Conservation (phyloP, 1,284 basidiomycete species). For the Austropuccinia psidii region DNA sequence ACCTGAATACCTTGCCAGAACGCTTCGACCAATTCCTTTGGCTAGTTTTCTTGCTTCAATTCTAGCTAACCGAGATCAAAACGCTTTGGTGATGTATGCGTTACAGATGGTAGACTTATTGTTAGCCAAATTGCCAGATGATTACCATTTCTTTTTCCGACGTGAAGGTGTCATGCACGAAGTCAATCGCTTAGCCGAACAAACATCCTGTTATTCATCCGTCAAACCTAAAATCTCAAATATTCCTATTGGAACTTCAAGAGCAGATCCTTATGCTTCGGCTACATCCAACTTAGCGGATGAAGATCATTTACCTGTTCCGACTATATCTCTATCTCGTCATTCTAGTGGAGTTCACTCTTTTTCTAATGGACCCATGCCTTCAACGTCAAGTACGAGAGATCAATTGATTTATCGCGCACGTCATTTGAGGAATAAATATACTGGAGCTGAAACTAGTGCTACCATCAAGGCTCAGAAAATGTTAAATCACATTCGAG, state of each 20-base stretch:
- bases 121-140: constrained; percentile 65
- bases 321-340: neutral
- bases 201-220: constrained; percentile 54
- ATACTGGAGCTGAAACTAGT: constrained; percentile 4
- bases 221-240: constrained; percentile 41
- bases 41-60: constrained; percentile 87
- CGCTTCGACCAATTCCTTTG: constrained; percentile 77
- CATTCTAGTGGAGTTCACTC: constrained; percentile 6
- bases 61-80: constrained; percentile 79
- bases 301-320: constrained; percentile 2
- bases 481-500: constrained; percentile 53
- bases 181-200: constrained; percentile 56
- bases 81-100: constrained; percentile 71
- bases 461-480: constrained; percentile 53
- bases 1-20: constrained; percentile 62
- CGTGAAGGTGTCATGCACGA: constrained; percentile 91
- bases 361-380: neutral
- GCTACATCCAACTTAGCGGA: neutral
- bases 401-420: constrained; percentile 37
- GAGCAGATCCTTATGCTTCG: constrained; percentile 6
- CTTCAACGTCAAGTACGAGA: constrained; percentile 18
- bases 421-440: constrained; percentile 28
- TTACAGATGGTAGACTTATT: constrained; percentile 85
- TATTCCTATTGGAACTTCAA: neutral
- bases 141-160: constrained; percentile 77